These are phyloP conservation scores for Chlorella sp. DNA, from an alignment of 139 green algal species.

Conservation along the genomic window DNA sequence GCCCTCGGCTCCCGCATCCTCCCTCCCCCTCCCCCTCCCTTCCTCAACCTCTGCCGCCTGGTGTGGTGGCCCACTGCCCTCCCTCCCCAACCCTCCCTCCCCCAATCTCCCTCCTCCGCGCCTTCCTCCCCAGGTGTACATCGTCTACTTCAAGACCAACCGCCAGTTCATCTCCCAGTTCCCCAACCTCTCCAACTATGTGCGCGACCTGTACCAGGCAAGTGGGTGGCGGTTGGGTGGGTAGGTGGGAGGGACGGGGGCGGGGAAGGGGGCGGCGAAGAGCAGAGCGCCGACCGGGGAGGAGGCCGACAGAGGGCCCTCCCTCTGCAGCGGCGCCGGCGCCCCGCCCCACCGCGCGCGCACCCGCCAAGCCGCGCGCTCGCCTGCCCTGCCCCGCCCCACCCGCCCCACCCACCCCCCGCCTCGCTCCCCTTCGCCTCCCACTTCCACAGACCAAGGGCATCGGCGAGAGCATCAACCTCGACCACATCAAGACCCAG, in stretches of 20 bases:
- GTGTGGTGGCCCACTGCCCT: background rate
- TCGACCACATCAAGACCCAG: too few species aligned
- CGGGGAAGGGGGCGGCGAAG: background rate
- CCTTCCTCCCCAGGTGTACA: conserved; percentile 37
- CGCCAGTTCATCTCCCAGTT: conserved; percentile 45
- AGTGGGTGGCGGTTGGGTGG: conserved; percentile 26
- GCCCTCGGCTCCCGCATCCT: too few species aligned
- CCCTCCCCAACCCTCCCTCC: background rate
- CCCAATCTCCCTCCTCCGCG: background rate
- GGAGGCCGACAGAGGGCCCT: too few species aligned
- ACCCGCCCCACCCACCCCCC: too few species aligned
- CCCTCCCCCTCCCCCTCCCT: background rate
- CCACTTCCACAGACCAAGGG: too few species aligned
- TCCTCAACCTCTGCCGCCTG: background rate
- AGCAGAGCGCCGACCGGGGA: background rate
- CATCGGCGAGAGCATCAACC: too few species aligned
- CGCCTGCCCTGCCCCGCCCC: too few species aligned
- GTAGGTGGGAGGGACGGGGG: background rate
- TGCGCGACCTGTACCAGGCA: conserved; percentile 80
- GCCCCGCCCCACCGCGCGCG: too few species aligned
- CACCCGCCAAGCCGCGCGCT: too few species aligned
- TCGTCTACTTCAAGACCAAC: conserved; percentile 96
- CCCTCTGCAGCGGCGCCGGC: too few species aligned
- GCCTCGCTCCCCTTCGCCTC: too few species aligned
- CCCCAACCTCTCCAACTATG: conserved; percentile 76